phyloP scores from a whole-genome alignment of 495 filamentous ascomycete species.

The Penicillium crystallinum region DNA sequence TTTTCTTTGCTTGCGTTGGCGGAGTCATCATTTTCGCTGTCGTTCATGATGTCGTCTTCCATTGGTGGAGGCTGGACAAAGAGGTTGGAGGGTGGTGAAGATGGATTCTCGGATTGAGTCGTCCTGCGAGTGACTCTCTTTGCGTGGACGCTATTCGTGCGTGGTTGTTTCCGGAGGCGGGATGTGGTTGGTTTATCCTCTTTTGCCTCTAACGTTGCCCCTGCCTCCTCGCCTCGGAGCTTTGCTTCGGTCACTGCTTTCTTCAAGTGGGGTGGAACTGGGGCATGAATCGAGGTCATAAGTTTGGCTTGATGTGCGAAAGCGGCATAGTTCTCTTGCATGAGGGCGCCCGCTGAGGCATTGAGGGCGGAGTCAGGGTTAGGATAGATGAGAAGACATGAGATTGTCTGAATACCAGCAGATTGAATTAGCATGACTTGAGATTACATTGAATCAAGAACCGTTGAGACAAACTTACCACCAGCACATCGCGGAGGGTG shows the following conservation, averaged over 20 bases:
- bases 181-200: slow-evolving; percentile 10
- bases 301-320: slow-evolving; percentile 58
- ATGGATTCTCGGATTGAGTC: slow-evolving; percentile 1
- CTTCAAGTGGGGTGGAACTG: slow-evolving; percentile 42
- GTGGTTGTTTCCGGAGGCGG: slow-evolving; percentile 22
- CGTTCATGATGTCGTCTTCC: slow-evolving; percentile 11
- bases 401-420: slow-evolving; percentile 48
- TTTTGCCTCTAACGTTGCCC: slow-evolving; percentile 19
- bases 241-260: slow-evolving; percentile 51
- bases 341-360: slow-evolving; percentile 55
- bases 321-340: slow-evolving; percentile 57
- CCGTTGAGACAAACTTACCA: slow-evolving; percentile 35
- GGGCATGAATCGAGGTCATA: slow-evolving; percentile 64
- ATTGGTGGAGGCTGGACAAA: not conserved
- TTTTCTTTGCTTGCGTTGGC: slow-evolving; percentile 45
- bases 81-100: not conserved
- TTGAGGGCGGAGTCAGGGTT: slow-evolving; percentile 70
- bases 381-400: slow-evolving; percentile 66
- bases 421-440: not conserved
- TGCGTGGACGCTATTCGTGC: slow-evolving; percentile 17
- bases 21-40: slow-evolving; percentile 28
- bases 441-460: not conserved
- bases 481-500: slow-evolving; percentile 58
- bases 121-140: slow-evolving; percentile 16
- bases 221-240: slow-evolving; percentile 52